Evolutionary conservation across 2,329 filamentous ascomycete genomes (phyloP).

Genomic region (Penicillium capsulatum): DNA sequence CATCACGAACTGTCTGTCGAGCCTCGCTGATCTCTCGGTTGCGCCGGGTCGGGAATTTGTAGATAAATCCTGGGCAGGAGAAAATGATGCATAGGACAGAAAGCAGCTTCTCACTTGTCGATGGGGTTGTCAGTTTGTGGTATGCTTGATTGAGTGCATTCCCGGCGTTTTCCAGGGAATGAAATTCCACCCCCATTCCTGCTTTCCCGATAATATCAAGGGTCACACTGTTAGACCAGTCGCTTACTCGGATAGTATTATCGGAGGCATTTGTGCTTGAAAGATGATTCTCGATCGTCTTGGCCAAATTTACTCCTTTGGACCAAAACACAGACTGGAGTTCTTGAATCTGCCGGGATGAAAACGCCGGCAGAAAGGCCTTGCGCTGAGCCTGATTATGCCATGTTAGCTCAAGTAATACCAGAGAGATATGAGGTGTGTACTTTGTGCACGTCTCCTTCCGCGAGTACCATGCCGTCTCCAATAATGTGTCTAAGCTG

Average conservation of each 20-base stretch:
- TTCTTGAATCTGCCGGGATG: constrained; percentile 71
- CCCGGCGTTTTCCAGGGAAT: constrained; percentile 54
- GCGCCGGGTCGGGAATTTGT: not conserved
- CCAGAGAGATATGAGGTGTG: constrained; percentile 49
- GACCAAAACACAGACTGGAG: constrained; percentile 73
- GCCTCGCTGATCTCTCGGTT: not conserved
- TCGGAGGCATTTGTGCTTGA: not conserved
- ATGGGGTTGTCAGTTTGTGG: not conserved
- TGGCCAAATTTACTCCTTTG: constrained; percentile 59
- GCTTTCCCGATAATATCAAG: constrained; percentile 67
- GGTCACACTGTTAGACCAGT: constrained; percentile 62
- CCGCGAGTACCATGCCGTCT: constrained; percentile 59
- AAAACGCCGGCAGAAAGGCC: constrained; percentile 69
- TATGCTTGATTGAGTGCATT: constrained; percentile 44
- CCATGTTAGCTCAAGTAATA: not conserved
- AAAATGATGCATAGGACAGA: not conserved
- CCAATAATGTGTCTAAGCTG: constrained; percentile 16
- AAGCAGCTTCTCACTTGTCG: not conserved
- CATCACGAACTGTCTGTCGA: too few relatives aligned
- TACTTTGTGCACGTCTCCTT: constrained; percentile 61
- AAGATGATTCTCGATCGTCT: not conserved
- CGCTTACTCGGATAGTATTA: constrained; percentile 34
- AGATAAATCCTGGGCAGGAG: not conserved
- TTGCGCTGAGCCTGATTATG: constrained; percentile 53
- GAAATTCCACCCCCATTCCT: constrained; percentile 63